Base-by-base conservation (phyloP, 2,329 filamentous ascomycete species). In the Fusarium globosum region DNA sequence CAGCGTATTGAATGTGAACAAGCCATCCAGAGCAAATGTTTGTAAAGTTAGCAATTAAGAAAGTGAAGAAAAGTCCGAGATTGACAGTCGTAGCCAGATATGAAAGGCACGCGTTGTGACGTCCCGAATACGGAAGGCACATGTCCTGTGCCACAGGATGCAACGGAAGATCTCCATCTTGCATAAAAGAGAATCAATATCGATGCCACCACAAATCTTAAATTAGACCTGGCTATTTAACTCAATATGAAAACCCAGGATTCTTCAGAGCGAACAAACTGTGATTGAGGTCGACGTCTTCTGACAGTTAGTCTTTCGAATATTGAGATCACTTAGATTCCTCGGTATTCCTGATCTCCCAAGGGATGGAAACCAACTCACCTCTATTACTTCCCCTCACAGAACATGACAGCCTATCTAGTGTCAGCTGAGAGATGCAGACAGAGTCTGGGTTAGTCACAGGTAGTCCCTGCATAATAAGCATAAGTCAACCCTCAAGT, bases 391-490 rank as follows among this genome's bases (percentile, higher is more conserved):
- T 15, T 26, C 28, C 10, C 18, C 4, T 33, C 28, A 20, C 1
- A 9, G 5, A 9, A 3, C 3, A 8, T 16, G 0, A 11, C 7
- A 26, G 28, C 12, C 3, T 35, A 2, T 26, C 9, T 6, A 23
- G 10, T 57, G n/a, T 48, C 39, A 58, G 39, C 38, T 48, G 41
- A 48, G 36, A 18, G 51, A 41, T 30, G 35, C 8, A 18, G 38
- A 33, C 12, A 43, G 11, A 36, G 8, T 7, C 30, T 28, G 41
- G 18, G 23, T 28, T 3, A 46, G 41, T 7, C 39, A 48, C 18
- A 28, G 45, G 45, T 16, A 33, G 61, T 66, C 46, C 61, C 64
- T 67, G 64, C 64, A 67, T 60, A 39, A 59, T 45, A 43, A 51
- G 49, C 42, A 66, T 39, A 66, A 66, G 7, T 48, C 39, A 35